These are phyloP conservation scores for Psilocybe azurescens DNA, from an alignment of 768 basidiomycete genomes.

Conservation along the genomic window DNA sequence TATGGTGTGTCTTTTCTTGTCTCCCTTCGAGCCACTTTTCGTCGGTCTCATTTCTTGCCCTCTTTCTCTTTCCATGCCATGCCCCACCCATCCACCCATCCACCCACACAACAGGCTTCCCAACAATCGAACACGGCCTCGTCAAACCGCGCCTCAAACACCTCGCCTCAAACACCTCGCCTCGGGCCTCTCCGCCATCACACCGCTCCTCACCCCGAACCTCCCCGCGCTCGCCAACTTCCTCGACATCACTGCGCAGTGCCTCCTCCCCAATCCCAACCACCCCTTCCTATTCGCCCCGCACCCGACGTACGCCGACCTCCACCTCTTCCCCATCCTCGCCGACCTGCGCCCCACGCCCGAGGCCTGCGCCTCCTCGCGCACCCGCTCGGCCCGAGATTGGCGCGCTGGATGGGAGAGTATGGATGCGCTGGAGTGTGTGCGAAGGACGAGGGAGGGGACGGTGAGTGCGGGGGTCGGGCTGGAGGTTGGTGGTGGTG, in stretches of 20 bases:
- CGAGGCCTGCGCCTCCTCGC: conserved; percentile 27
- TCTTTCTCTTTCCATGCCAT: too few species aligned
- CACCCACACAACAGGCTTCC: conserved; percentile 28
- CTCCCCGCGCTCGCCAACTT: conserved; percentile 2
- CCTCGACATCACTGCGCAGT: too few species aligned
- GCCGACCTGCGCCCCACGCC: conserved; percentile 34
- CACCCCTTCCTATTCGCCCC: background rate
- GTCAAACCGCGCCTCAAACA: conserved; percentile 38
- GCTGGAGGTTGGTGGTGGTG: background rate
- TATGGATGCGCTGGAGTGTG: conserved; percentile 33
- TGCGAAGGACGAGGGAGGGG: conserved; percentile 29
- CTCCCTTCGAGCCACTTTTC: too few species aligned
- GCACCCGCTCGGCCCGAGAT: background rate
- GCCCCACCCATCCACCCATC: too few species aligned
- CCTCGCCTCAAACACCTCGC: conserved; percentile 29
- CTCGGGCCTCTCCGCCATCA: conserved; percentile 28
- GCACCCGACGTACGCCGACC: conserved; percentile 36
- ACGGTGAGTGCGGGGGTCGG: conserved; percentile 33
- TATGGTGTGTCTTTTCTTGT: conserved; percentile 26
- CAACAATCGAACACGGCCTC: conserved; percentile 32
- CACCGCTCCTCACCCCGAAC: conserved; percentile 26
- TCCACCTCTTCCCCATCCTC: conserved; percentile 36
- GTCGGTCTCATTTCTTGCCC: background rate
- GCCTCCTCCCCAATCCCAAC: too few species aligned
- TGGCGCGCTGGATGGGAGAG: conserved; percentile 29